Percentiles rank a stretch among this genome's conserved stretches.
These are phyloP conservation scores for Tuber microsphaerosporum DNA, from an alignment of 495 filamentous ascomycete genomes.

Conservation along the genomic window DNA sequence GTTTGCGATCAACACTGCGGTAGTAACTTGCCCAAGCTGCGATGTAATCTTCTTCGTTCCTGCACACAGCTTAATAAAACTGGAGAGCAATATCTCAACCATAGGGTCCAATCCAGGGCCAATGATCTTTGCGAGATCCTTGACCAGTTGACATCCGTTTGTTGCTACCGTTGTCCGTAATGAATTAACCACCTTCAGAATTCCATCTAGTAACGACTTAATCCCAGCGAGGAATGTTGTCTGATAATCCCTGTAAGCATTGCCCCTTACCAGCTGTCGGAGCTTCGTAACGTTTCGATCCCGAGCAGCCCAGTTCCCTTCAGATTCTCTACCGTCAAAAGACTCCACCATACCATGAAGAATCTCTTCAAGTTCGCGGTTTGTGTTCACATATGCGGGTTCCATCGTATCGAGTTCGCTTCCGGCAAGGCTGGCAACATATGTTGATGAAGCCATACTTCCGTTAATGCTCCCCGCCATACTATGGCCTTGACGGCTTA, in stretches of 20 bases:
- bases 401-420: slow-evolving; percentile 62
- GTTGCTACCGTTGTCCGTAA: slow-evolving; percentile 83
- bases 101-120: slow-evolving; percentile 76
- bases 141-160: slow-evolving; percentile 73
- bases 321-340: slow-evolving; percentile 86
- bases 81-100: slow-evolving; percentile 84
- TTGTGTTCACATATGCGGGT: slow-evolving; percentile 70
- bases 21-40: slow-evolving; percentile 65
- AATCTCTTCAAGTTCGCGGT: slow-evolving; percentile 75
- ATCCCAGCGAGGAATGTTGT: slow-evolving; percentile 60
- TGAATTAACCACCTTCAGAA: slow-evolving; percentile 79
- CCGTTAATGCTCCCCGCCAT: slow-evolving; percentile 45
- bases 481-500: slow-evolving; percentile 25
- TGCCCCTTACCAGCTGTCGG: slow-evolving; percentile 71
- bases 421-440: slow-evolving; percentile 48
- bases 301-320: slow-evolving; percentile 80
- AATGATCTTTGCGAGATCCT: slow-evolving; percentile 70
- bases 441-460: slow-evolving; percentile 49
- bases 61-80: slow-evolving; percentile 77
- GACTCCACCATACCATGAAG: slow-evolving; percentile 67
- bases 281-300: slow-evolving; percentile 71
- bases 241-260: slow-evolving; percentile 69
- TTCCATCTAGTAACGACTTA: slow-evolving; percentile 73
- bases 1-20: slow-evolving; percentile 66
- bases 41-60: slow-evolving; percentile 85